These are phyloP conservation scores for Protoeuglena noctilucae DNA, from an alignment of 139 green algal genomes.

Conservation along the genomic window DNA sequence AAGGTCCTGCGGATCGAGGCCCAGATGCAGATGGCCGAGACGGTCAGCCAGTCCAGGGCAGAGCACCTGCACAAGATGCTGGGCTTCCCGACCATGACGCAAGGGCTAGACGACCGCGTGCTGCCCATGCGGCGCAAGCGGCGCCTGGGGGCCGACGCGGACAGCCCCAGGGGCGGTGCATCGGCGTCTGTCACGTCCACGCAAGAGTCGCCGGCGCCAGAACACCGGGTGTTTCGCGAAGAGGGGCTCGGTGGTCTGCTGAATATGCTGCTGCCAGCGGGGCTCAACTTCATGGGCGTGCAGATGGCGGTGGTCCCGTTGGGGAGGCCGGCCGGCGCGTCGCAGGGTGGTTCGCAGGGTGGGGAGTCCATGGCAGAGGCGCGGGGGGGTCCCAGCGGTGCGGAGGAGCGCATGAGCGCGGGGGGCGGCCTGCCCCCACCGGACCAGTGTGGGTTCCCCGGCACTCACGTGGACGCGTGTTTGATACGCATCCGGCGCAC, in stretches of 20 bases:
- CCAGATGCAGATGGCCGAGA: constrained; percentile 45
- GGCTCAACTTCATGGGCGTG: constrained; percentile 11
- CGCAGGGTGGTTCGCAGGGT: constrained; percentile 12
- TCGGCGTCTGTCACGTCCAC: background rate
- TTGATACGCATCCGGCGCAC: constrained; percentile 68
- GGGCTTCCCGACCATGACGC: constrained; percentile 1
- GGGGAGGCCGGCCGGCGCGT: too few species aligned
- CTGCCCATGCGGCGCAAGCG: constrained; percentile 27
- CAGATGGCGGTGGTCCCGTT: too few species aligned
- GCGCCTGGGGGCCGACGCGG: constrained; percentile 3
- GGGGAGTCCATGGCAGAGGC: too few species aligned
- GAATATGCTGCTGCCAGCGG: too few species aligned
- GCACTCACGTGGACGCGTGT: constrained; percentile 73
- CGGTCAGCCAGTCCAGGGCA: constrained; percentile 32
- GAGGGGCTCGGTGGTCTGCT: too few species aligned
- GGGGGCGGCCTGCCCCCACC: constrained; percentile 26
- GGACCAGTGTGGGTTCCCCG: constrained; percentile 38
- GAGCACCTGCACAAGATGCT: constrained; percentile 39
- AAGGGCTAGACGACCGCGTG: constrained; percentile 26
- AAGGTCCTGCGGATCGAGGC: constrained; percentile 67
- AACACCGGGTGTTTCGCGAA: too few species aligned
- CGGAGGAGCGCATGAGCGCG: too few species aligned
- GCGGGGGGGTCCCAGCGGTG: too few species aligned
- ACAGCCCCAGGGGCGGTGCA: background rate
- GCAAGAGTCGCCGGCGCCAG: too few species aligned